These are phyloP conservation scores for Solanum commersonii DNA, from an alignment of 257 asterid genomes.

Conservation along the genomic window DNA sequence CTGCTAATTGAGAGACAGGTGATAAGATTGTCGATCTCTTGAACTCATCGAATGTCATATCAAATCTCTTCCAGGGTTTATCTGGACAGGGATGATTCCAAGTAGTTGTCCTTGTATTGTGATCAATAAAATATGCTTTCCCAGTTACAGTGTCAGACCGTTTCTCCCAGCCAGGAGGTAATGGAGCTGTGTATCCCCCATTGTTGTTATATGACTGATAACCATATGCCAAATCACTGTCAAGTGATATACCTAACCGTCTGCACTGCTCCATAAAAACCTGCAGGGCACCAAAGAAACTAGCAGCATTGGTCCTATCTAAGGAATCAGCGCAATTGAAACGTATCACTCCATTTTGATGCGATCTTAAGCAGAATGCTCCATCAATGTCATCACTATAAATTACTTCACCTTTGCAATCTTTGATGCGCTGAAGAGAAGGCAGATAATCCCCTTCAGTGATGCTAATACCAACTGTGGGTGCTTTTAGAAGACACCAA, in stretches of 20 bases:
- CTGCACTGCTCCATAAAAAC: constrained; percentile 95
- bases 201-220: constrained; percentile 53
- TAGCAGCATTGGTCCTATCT: constrained; percentile 99
- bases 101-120: constrained; percentile 92
- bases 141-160: constrained; percentile 92
- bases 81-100: constrained; percentile 99
- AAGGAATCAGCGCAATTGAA: constrained; percentile 97
- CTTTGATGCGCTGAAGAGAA: constrained; percentile 61
- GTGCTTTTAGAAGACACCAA: constrained; percentile 94
- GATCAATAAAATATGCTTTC: constrained; percentile 89
- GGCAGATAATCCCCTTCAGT: constrained; percentile 94
- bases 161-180: constrained; percentile 99
- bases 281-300: constrained; percentile 97
- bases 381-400: constrained; percentile 72
- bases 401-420: constrained; percentile 91
- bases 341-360: constrained; percentile 97
- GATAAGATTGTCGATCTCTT: constrained; percentile 89
- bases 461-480: constrained; percentile 68
- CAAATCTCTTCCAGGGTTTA: constrained; percentile 98
- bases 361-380: constrained; percentile 93
- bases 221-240: constrained; percentile 73
- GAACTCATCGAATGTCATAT: constrained; percentile 95
- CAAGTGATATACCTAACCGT: constrained; percentile 93
- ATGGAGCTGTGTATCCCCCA: constrained; percentile 83
- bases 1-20: constrained; percentile 84